Evolutionary conservation across 495 filamentous ascomycete genomes (phyloP).

Genomic region (Hypoxylon fragiforme): DNA sequence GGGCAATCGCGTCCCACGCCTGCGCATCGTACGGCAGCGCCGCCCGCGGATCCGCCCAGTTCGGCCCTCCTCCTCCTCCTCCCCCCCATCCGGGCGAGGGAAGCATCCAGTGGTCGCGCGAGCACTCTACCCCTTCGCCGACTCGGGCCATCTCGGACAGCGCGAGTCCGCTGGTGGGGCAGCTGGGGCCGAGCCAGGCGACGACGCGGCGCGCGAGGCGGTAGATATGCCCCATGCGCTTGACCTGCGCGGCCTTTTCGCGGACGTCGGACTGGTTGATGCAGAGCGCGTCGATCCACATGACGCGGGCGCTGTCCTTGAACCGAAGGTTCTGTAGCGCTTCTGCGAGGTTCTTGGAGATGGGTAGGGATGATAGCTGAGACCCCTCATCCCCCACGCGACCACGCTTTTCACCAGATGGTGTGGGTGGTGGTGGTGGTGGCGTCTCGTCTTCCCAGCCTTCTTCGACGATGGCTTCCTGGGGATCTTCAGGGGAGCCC

Average conservation of each 20-base stretch:
- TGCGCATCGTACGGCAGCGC: not conserved
- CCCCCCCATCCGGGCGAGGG: not conserved
- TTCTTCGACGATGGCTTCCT: not conserved
- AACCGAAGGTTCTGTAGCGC: constrained; percentile 18
- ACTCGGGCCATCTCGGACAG: constrained; percentile 1
- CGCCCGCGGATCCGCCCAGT: not conserved
- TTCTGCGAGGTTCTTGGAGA: not conserved
- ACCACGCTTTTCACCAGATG: too few species aligned
- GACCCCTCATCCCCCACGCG: not conserved
- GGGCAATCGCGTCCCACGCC: constrained; percentile 1
- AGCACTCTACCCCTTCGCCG: constrained; percentile 1
- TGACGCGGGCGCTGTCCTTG: constrained; percentile 3
- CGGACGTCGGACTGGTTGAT: constrained; percentile 35
- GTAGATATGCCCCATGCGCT: constrained; percentile 36
- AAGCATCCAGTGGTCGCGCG: not conserved
- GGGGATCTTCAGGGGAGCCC: not conserved
- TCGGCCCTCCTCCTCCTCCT: too few species aligned
- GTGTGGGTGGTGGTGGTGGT: too few species aligned
- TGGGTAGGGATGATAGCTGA: not conserved
- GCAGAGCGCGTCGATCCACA: constrained; percentile 38
- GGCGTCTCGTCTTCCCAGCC: not conserved
- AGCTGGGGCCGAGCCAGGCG: constrained; percentile 38
- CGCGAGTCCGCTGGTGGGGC: constrained; percentile 8
- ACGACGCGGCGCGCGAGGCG: constrained; percentile 22
- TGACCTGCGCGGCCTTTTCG: constrained; percentile 34